Conservation (phyloP, 345 rosid species). For the Garcia nutans region DNA sequence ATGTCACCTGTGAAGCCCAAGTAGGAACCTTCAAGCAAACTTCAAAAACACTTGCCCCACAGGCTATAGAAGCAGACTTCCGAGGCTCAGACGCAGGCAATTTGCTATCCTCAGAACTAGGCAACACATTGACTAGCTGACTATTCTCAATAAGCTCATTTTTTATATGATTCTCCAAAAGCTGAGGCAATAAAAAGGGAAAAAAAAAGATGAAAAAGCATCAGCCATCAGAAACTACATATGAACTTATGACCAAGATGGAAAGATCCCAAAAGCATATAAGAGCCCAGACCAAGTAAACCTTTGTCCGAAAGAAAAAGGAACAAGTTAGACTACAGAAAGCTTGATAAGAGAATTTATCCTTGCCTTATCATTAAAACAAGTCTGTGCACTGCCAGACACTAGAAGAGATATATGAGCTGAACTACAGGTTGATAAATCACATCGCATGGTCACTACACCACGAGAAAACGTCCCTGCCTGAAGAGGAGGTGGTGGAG, state of each 20-base stretch:
- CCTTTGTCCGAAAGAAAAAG: too few relatives aligned
- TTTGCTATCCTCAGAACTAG: constrained; percentile 53
- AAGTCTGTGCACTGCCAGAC: constrained; percentile 97
- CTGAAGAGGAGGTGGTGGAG: constrained; percentile 98
- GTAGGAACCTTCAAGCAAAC: constrained; percentile 88
- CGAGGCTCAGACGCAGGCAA: constrained; percentile 66
- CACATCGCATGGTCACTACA: constrained; percentile 98
- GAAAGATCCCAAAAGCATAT: background rate
- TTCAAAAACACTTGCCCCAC: constrained; percentile 94
- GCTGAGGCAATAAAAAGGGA: constrained; percentile 43
- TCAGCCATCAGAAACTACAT: background rate
- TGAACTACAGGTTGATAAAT: constrained; percentile 82
- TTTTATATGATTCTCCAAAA: constrained; percentile 94
- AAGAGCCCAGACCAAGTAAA: background rate
- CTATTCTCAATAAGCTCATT: constrained; percentile 78
- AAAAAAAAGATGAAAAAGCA: constrained; percentile 4
- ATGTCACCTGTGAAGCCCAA: constrained; percentile 94
- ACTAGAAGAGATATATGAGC: constrained; percentile 91
- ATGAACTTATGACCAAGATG: background rate
- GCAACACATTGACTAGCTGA: constrained; percentile 69
- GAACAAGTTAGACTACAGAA: background rate
- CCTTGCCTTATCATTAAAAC: constrained; percentile 96
- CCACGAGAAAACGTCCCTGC: constrained; percentile 99
- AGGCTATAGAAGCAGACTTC: constrained; percentile 86
- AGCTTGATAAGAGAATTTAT: constrained; percentile 6